Percentiles rank a stretch among this genome's conserved stretches.
Conservation (phyloP, 2,329 filamentous ascomycete species). For the Trichophyton benhamiae region DNA sequence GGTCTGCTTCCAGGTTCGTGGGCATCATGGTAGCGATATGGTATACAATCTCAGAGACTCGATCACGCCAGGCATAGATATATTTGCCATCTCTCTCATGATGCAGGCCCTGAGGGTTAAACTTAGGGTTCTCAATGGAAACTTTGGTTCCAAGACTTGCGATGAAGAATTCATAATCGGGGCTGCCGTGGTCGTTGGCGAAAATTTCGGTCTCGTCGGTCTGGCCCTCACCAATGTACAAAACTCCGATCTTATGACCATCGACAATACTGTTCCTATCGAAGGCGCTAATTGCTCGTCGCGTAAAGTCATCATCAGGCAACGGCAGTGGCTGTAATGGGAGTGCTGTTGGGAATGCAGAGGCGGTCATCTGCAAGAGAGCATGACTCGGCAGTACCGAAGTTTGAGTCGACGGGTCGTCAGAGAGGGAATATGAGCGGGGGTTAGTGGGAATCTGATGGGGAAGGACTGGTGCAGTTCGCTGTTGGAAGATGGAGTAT, state of each 20-base stretch:
- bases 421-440: conserved; percentile 28
- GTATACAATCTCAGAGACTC: conserved; percentile 89
- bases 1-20: conserved; percentile 64
- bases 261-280: conserved; percentile 84
- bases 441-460: conserved; percentile 34
- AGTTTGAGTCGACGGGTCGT: conserved; percentile 25
- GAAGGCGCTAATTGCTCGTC: conserved; percentile 65
- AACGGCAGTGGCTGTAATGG: conserved; percentile 61
- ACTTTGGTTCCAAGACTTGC: conserved; percentile 71
- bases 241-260: conserved; percentile 86
- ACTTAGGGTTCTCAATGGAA: conserved; percentile 65
- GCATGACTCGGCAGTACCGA: conserved; percentile 36
- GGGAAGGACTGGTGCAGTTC: conserved; percentile 33
- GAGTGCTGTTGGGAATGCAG: conserved; percentile 32
- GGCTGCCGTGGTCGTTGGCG: conserved; percentile 71
- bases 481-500: conserved; percentile 37
- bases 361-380: conserved; percentile 33
- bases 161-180: conserved; percentile 78
- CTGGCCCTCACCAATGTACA: conserved; percentile 85
- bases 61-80: conserved; percentile 87
- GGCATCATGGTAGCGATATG: conserved; percentile 98
- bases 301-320: conserved; percentile 57
- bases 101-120: conserved; percentile 89
- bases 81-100: conserved; percentile 72
- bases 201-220: conserved; percentile 72